These are phyloP conservation scores for Dipteronia sinensis DNA, from an alignment of 345 rosid species.

Conservation along the genomic window DNA sequence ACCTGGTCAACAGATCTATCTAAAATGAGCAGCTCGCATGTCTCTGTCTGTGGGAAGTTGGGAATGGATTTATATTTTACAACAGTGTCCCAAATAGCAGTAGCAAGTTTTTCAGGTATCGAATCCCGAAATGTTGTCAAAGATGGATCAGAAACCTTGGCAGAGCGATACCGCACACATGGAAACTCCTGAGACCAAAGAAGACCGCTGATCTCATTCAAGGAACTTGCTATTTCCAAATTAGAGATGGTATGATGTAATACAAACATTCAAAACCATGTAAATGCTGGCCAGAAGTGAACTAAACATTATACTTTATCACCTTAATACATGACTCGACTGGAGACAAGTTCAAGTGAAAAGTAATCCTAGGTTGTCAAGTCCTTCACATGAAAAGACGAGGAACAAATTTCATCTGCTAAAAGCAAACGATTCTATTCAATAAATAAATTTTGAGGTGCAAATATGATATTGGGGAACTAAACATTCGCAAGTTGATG, in stretches of 20 bases:
- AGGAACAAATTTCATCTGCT: not conserved
- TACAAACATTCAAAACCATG: not conserved
- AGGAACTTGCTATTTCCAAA: conserved; percentile 5
- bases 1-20: conserved; percentile 97
- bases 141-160: conserved; percentile 45
- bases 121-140: conserved; percentile 47
- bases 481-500: not conserved
- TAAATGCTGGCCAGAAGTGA: conserved; percentile 1
- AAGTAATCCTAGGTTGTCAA: not conserved
- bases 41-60: conserved; percentile 79
- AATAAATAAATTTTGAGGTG: not conserved
- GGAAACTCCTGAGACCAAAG: conserved; percentile 69
- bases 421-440: not conserved
- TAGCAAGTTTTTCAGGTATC: conserved; percentile 76
- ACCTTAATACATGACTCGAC: not conserved
- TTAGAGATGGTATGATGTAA: not conserved
- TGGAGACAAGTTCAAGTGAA: not conserved
- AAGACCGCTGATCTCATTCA: not conserved
- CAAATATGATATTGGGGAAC: too few relatives aligned
- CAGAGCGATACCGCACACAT: conserved; percentile 66
- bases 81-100: conserved; percentile 60
- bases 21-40: conserved; percentile 85
- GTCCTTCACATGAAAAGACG: not conserved
- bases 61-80: conserved; percentile 75
- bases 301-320: not conserved